phyloP scores from a whole-genome alignment of 768 basidiomycete species.

The Kwoniella europaea region DNA sequence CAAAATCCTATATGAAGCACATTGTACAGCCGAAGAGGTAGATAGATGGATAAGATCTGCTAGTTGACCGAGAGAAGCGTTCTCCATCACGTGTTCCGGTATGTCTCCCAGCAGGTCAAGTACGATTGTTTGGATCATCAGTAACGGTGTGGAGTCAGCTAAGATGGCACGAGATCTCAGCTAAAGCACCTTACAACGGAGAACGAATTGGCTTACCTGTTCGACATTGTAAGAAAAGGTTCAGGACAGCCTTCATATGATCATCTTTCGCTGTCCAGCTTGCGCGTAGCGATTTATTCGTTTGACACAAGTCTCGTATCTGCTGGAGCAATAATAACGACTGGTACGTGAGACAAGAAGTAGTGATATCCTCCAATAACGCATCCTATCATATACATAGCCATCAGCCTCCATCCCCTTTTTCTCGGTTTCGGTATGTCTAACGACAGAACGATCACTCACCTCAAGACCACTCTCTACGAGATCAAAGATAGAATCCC shows the following conservation, averaged over 20 bases:
- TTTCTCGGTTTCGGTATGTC: no score
- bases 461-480: slow-evolving; percentile 89
- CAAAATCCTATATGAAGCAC: slow-evolving; percentile 76
- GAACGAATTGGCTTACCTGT: slow-evolving; percentile 33
- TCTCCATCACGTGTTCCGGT: slow-evolving; percentile 64
- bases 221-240: slow-evolving; percentile 63
- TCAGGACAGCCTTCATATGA: slow-evolving; percentile 67
- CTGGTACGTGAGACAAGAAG: slow-evolving; percentile 70
- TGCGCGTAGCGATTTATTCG: slow-evolving; percentile 75
- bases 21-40: slow-evolving; percentile 69
- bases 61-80: slow-evolving; percentile 73
- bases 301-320: slow-evolving; percentile 71
- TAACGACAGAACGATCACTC: slow-evolving; percentile 30
- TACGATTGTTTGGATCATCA: slow-evolving; percentile 67
- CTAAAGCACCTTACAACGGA: neutral
- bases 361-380: slow-evolving; percentile 66
- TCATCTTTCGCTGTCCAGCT: slow-evolving; percentile 68
- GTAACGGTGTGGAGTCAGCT: slow-evolving; percentile 66
- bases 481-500: slow-evolving; percentile 90
- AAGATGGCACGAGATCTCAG: neutral
- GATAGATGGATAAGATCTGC: slow-evolving; percentile 74
- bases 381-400: slow-evolving; percentile 43
- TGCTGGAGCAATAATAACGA: slow-evolving; percentile 71
- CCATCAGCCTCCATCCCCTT: neutral
- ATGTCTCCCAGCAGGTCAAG: slow-evolving; percentile 72